These are phyloP conservation scores for Meira miltonrushii DNA, from an alignment of 1,284 basidiomycete species.

Conservation along the genomic window DNA sequence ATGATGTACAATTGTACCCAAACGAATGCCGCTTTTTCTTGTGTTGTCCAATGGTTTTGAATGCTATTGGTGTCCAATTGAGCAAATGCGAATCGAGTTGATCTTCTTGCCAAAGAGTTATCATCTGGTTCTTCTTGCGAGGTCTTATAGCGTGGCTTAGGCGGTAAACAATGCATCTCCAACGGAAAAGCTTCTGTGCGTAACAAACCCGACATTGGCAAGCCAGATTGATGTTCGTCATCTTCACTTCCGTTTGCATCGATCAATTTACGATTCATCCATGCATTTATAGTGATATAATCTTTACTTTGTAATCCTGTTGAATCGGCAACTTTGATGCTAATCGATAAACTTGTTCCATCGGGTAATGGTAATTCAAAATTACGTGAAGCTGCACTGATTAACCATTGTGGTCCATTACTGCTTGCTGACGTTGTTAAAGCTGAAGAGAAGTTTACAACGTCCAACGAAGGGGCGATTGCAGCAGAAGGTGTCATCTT, in stretches of 20 bases:
- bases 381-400: neutral
- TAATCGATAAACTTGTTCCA: neutral
- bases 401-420: slow-evolving; percentile 5
- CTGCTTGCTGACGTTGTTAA: neutral
- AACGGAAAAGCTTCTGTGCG: neutral
- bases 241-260: neutral
- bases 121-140: slow-evolving; percentile 41
- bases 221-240: neutral
- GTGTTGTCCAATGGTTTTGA: neutral
- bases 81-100: slow-evolving; percentile 21
- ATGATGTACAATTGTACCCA: slow-evolving; percentile 32
- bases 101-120: slow-evolving; percentile 30
- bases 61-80: neutral
- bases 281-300: neutral
- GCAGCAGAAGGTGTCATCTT: neutral
- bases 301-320: neutral
- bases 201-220: neutral
- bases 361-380: slow-evolving; percentile 5
- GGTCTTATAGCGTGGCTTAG: slow-evolving; percentile 23
- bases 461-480: neutral
- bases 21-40: slow-evolving; percentile 13
- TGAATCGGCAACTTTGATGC: neutral
- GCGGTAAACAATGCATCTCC: slow-evolving; percentile 14
- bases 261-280: neutral
- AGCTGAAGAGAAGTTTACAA: slow-evolving; percentile 1